Conservation (phyloP, 176 grass and related monocot species). For the Pharus latifolius region DNA sequence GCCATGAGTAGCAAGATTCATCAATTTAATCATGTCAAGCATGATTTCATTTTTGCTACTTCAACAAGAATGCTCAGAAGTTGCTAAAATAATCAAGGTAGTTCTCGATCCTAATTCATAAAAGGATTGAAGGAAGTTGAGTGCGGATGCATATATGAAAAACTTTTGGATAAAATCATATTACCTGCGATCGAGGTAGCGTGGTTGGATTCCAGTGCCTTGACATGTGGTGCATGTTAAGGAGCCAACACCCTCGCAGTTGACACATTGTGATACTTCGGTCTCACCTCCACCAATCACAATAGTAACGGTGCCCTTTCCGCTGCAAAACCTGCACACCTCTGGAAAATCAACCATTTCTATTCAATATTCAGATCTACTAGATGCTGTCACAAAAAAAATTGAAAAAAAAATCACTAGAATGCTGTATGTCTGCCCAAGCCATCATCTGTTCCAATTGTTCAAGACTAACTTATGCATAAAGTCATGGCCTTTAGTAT, state of each 20-base stretch:
- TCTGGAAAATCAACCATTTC: conserved; percentile 59
- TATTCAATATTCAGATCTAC: conserved; percentile 6
- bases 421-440: neutral
- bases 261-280: conserved; percentile 81
- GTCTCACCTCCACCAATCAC: conserved; percentile 68
- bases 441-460: neutral
- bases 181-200: conserved; percentile 98
- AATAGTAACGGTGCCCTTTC: conserved; percentile 61
- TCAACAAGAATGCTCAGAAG: neutral
- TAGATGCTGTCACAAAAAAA: neutral
- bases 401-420: neutral
- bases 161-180: neutral
- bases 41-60: neutral
- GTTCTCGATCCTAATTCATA: neutral
- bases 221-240: conserved; percentile 98
- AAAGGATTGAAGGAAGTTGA: neutral
- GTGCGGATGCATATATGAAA: neutral
- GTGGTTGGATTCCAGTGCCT: conserved; percentile 89
- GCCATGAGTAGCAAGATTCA: neutral
- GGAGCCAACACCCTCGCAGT: conserved; percentile 73
- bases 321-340: conserved; percentile 82
- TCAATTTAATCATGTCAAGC: neutral
- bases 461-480: neutral
- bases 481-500: no score
- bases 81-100: neutral